A percentile compares a stretch with the other conserved stretches of the same genome.
phyloP scores from a whole-genome alignment of 768 basidiomycete species.

The Xerocomellus amylosporus region DNA sequence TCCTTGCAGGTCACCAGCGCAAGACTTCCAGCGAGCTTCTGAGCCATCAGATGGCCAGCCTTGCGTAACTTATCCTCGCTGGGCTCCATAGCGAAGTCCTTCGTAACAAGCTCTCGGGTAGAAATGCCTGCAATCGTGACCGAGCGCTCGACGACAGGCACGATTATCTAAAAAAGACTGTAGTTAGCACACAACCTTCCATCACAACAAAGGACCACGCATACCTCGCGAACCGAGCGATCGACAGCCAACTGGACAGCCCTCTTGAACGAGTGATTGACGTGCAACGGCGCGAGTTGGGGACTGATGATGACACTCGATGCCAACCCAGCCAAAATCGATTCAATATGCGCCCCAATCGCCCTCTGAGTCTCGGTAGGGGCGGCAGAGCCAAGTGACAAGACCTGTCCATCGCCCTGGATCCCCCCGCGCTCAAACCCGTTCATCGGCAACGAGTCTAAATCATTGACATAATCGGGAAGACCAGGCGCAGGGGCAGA shows the following conservation, averaged over 20 bases:
- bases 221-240: slow-evolving; percentile 89
- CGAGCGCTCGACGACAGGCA: slow-evolving; percentile 96
- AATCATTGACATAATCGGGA: slow-evolving; percentile 77
- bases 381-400: slow-evolving; percentile 58
- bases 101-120: slow-evolving; percentile 89
- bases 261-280: slow-evolving; percentile 83
- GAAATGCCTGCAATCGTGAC: slow-evolving; percentile 99
- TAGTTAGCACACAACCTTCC: background rate
- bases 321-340: slow-evolving; percentile 67
- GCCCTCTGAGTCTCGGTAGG: slow-evolving; percentile 64
- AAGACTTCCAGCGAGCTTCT: slow-evolving; percentile 93
- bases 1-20: slow-evolving; percentile 99
- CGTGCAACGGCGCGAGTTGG: slow-evolving; percentile 69
- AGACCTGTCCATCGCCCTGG: slow-evolving; percentile 55
- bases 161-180: slow-evolving; percentile 64
- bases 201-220: slow-evolving; percentile 3
- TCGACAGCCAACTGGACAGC: slow-evolving; percentile 90
- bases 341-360: slow-evolving; percentile 76
- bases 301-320: slow-evolving; percentile 74
- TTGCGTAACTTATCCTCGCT: slow-evolving; percentile 88
- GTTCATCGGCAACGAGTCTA: slow-evolving; percentile 75
- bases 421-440: slow-evolving; percentile 57
- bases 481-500: slow-evolving; percentile 51
- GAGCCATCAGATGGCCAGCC: slow-evolving; percentile 94
- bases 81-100: slow-evolving; percentile 92